phyloP scores from a whole-genome alignment of 257 asterid genomes.

The Primulina tabacum region DNA sequence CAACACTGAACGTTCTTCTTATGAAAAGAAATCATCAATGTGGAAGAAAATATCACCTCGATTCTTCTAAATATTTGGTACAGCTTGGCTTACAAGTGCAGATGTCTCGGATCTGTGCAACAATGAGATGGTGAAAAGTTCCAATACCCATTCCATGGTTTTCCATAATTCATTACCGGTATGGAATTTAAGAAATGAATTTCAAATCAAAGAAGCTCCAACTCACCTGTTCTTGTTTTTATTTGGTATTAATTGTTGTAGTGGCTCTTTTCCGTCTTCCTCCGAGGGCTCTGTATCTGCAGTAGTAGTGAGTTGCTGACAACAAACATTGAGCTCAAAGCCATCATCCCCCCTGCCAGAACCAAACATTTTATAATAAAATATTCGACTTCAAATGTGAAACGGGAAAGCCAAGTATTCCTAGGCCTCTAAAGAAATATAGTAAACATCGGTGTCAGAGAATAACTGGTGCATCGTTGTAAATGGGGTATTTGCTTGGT shows the following conservation, averaged over 20 bases:
- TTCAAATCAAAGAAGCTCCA: conserved; percentile 27
- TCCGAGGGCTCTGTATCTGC: conserved; percentile 58
- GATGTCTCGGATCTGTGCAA: too few species aligned
- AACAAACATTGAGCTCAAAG: conserved; percentile 85
- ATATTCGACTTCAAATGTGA: neutral
- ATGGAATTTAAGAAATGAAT: neutral
- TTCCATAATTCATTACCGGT: too few species aligned
- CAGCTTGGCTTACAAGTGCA: too few species aligned
- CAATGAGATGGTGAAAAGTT: too few species aligned
- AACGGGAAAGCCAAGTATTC: neutral
- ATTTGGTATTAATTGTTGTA: conserved; percentile 24
- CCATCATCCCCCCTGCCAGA: conserved; percentile 87
- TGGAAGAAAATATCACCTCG: neutral
- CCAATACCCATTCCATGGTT: too few species aligned
- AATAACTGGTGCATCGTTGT: neutral
- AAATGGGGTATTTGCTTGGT: neutral
- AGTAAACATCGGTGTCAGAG: neutral
- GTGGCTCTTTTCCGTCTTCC: conserved; percentile 32
- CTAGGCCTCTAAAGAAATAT: neutral
- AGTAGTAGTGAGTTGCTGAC: conserved; percentile 84
- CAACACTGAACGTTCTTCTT: neutral
- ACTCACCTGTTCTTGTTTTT: conserved; percentile 16
- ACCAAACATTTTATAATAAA: conserved; percentile 1
- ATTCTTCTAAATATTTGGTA: neutral
- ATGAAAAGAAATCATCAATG: neutral